Conservation (phyloP, 129 eudicot species). For the Escallonia herrerae region DNA sequence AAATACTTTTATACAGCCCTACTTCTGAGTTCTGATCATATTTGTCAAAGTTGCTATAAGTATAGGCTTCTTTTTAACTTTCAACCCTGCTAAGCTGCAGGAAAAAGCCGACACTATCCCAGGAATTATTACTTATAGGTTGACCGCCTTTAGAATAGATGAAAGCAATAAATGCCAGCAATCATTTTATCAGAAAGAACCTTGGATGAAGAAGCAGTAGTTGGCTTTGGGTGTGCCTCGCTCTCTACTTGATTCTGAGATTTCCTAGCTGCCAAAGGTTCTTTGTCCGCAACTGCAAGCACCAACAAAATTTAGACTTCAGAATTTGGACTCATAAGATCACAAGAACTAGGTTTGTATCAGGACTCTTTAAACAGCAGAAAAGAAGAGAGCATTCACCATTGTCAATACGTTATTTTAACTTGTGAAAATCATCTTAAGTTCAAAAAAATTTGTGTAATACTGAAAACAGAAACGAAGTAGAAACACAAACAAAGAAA, state of each 20-base stretch:
- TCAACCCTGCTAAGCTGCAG: not conserved
- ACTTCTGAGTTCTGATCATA: constrained; percentile 3
- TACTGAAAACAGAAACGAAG: not conserved
- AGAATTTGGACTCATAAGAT: not conserved
- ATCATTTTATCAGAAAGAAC: constrained; percentile 17
- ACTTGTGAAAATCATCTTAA: not conserved
- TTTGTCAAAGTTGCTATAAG: not conserved
- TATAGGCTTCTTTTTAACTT: not conserved
- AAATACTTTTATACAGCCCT: not conserved
- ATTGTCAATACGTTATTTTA: not conserved
- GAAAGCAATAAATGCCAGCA: no score
- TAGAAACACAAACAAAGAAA: not conserved
- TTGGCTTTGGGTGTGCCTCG: constrained; percentile 23
- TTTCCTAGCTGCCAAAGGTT: constrained; percentile 41
- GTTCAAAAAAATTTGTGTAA: not conserved
- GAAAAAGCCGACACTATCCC: not conserved
- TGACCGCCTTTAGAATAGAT: not conserved
- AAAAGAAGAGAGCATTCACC: not conserved
- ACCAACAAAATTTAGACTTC: constrained; percentile 12
- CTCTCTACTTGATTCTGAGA: constrained; percentile 41
- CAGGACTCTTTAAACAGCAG: not conserved
- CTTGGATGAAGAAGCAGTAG: constrained; percentile 45
- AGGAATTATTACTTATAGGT: not conserved
- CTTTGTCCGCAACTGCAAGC: constrained; percentile 60
- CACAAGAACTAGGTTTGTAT: not conserved